phyloP scores from a whole-genome alignment of 1,284 basidiomycete species.

The Mrakiaceae sp. region DNA sequence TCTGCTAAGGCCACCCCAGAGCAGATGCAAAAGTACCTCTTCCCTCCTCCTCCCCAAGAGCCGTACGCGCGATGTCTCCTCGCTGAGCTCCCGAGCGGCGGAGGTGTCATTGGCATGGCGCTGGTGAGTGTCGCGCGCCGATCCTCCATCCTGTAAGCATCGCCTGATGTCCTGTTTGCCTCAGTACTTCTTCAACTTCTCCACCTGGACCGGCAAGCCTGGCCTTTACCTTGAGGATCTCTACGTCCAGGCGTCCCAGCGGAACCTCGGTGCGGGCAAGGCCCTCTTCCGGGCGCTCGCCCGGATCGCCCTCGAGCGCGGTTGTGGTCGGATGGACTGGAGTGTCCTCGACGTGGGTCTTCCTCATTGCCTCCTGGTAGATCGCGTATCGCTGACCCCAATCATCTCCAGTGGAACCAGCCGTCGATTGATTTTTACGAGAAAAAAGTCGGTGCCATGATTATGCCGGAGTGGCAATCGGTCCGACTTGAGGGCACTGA shows the following conservation, averaged over 20 bases:
- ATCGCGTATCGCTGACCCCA: not conserved
- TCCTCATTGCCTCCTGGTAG: not conserved
- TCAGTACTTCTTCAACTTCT: constrained; percentile 13
- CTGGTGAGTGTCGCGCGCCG: not conserved
- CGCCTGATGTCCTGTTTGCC: not conserved
- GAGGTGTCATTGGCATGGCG: constrained; percentile 7
- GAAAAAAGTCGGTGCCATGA: not conserved
- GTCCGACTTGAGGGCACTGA: constrained; percentile 10
- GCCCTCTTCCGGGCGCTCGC: constrained; percentile 10
- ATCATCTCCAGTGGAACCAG: not conserved
- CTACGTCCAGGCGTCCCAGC: not conserved
- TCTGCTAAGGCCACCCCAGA: constrained; percentile 11
- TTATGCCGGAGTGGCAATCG: constrained; percentile 14
- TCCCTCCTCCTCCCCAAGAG: not conserved
- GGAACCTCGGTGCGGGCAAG: constrained; percentile 9
- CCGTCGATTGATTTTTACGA: constrained; percentile 15
- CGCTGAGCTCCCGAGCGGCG: not conserved
- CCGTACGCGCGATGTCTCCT: constrained; percentile 12
- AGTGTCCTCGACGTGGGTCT: constrained; percentile 7
- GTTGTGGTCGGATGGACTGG: constrained; percentile 11
- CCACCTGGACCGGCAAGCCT: constrained; percentile 12
- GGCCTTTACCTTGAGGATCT: constrained; percentile 18
- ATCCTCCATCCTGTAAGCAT: not conserved
- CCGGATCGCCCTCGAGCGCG: constrained; percentile 10
- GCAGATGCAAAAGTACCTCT: constrained; percentile 6